Conservation (phyloP, 1,284 basidiomycete genomes). For the Sporisorium graminicola region DNA sequence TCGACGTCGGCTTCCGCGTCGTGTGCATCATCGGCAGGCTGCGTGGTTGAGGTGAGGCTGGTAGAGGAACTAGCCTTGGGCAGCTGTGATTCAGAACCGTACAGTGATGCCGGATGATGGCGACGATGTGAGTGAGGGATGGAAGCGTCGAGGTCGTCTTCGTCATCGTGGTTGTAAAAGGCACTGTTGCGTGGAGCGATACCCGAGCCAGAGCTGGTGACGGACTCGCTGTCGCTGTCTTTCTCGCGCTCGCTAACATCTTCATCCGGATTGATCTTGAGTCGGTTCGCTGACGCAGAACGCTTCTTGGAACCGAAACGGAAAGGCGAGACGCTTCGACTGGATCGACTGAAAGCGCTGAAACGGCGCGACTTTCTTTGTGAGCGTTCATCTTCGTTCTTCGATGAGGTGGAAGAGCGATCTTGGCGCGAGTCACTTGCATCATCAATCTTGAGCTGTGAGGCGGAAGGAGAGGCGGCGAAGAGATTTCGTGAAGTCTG, state of each 20-base stretch:
- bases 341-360: constrained; percentile 30
- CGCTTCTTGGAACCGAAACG: constrained; percentile 36
- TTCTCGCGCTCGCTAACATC: constrained; percentile 26
- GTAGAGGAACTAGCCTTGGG: constrained; percentile 19
- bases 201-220: constrained; percentile 38
- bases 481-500: constrained; percentile 27
- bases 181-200: constrained; percentile 55
- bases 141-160: constrained; percentile 25
- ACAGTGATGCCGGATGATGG: constrained; percentile 18
- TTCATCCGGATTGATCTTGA: constrained; percentile 29
- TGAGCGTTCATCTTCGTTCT: constrained; percentile 19
- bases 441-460: constrained; percentile 46
- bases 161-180: constrained; percentile 39
- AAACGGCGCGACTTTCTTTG: constrained; percentile 24
- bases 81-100: neutral
- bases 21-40: constrained; percentile 17
- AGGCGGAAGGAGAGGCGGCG: neutral
- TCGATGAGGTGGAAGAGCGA: constrained; percentile 7
- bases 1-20: constrained; percentile 42
- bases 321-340: constrained; percentile 45
- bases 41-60: constrained; percentile 13
- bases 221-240: constrained; percentile 50
- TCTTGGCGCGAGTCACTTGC: constrained; percentile 5
- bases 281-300: constrained; percentile 31
- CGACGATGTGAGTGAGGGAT: constrained; percentile 19